Percentiles rank a stretch among this genome's conserved stretches.
Evolutionary conservation across 768 basidiomycete species (phyloP).

Genomic region (Suillus occidentalis): DNA sequence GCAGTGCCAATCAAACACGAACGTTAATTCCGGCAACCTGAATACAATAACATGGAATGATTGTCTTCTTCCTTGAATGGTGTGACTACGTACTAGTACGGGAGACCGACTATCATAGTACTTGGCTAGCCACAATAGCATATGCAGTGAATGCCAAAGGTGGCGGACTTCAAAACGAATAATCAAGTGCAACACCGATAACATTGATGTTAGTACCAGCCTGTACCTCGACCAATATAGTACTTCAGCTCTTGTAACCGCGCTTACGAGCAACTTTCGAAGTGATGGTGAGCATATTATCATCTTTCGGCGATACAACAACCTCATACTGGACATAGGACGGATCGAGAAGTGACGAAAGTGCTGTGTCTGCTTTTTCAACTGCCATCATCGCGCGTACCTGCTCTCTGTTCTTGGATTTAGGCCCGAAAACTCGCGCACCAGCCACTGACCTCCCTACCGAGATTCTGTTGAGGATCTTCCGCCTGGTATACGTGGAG

Average conservation of each 20-base stretch:
- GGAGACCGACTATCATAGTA: too few species aligned
- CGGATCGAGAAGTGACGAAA: not conserved
- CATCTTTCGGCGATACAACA: not conserved
- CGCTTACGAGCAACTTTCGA: not conserved
- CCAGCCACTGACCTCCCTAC: not conserved
- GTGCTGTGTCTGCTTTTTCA: not conserved
- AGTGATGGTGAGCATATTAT: not conserved
- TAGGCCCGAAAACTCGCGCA: not conserved
- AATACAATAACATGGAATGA: too few species aligned
- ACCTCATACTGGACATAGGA: not conserved
- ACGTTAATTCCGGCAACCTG: too few species aligned
- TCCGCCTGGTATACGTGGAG: not conserved
- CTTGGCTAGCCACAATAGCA: too few species aligned
- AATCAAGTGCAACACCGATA: too few species aligned
- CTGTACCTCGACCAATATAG: not conserved
- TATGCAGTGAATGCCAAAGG: too few species aligned
- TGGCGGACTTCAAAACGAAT: not conserved
- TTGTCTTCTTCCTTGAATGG: too few species aligned
- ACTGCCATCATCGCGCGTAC: not conserved
- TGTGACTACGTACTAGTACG: too few species aligned
- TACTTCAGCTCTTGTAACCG: not conserved
- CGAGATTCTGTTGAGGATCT: not conserved
- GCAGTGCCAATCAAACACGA: too few species aligned
- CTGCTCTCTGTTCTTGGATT: not conserved
- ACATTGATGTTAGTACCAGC: too few species aligned